Evolutionary conservation across 2,329 filamentous ascomycete species (phyloP), one percentile per base, ranked within the genome.

Genomic region (Trichoderma sp.): DNA sequence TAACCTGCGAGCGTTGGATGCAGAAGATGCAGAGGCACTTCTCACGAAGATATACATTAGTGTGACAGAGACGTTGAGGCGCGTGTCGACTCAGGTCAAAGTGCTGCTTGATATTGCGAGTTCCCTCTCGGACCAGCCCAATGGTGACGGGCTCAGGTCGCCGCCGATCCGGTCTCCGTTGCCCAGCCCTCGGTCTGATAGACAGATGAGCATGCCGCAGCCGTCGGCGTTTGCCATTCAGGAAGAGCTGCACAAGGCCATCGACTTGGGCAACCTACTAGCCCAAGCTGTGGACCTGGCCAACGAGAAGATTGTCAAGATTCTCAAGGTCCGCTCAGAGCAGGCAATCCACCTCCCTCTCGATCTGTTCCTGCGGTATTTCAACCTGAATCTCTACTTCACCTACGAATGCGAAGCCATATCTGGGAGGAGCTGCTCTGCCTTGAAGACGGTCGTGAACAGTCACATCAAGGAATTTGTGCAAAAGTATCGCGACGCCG

Each of bases 41-140:
- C 84, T 98, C 15, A 82, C 88, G 34, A 91, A 87, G 65, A 90
- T 96, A 17, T 99, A 98, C 73, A 90, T 93, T 19, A 88, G 90
- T 41, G 89, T 97, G 9, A 90, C 94, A 4, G 95, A 99, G 78
- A 91, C 91, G 3, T 76, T 99, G 55, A 85, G 95, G 64, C 85
- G 95, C 72, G 80, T 97, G 7, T 92, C 92, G 19, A 93, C 92
- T 0, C 94, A 98, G 74, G 90, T 95, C 63, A 99, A 99, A 76
- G 88, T 98, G 10, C 79, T 99, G n/a, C 82, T 99, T 10, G 95
- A 99, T 76, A 91, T 97, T 21, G 95, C 93, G 0, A 97, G 93
- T 74, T 89, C 87, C 14, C 83, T 91, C 59, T 82, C 84, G 15
- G 79, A 82, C 24, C 72, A 73, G 47, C 72, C 72, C 65, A 69